Percentiles rank a stretch among this genome's conserved stretches.
phyloP scores from a whole-genome alignment of 371 early-diverging fungal species.

The Dinochytrium kinnereticum region DNA sequence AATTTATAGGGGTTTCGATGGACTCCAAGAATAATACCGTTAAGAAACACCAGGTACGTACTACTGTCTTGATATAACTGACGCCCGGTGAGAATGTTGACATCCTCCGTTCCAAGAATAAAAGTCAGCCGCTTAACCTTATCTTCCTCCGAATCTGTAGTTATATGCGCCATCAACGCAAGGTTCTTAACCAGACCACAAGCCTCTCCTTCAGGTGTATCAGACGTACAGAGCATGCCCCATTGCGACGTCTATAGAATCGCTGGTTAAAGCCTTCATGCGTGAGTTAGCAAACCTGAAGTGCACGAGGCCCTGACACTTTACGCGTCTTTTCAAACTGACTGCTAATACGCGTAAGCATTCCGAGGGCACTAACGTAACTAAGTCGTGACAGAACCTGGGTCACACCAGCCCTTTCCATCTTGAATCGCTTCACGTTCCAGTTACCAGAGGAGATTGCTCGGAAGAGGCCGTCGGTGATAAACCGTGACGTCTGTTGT shows the following conservation, averaged over 20 bases:
- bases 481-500: constrained; percentile 84
- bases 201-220: constrained; percentile 99
- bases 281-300: constrained; percentile 80
- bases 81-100: constrained; percentile 79
- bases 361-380: constrained; percentile 98
- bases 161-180: constrained; percentile 99
- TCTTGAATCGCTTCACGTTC: constrained; percentile 99
- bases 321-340: constrained; percentile 99
- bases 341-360: constrained; percentile 98
- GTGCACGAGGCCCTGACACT: constrained; percentile 97
- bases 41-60: constrained; percentile 86
- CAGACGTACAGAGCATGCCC: constrained; percentile 99
- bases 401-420: constrained; percentile 99
- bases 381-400: constrained; percentile 97
- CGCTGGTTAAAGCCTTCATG: no score
- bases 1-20: constrained; percentile 81
- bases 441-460: constrained; percentile 99
- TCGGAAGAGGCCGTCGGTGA: constrained; percentile 94
- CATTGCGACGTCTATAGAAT: constrained; percentile 89
- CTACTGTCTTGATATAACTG: constrained; percentile 75
- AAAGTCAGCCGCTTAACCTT: constrained; percentile 77
- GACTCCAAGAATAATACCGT: constrained; percentile 91
- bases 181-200: constrained; percentile 99
- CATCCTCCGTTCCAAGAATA: constrained; percentile 89
- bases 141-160: constrained; percentile 90